These are phyloP conservation scores for Xerocomus potaroensis DNA, from an alignment of 768 basidiomycete species.

Conservation along the genomic window DNA sequence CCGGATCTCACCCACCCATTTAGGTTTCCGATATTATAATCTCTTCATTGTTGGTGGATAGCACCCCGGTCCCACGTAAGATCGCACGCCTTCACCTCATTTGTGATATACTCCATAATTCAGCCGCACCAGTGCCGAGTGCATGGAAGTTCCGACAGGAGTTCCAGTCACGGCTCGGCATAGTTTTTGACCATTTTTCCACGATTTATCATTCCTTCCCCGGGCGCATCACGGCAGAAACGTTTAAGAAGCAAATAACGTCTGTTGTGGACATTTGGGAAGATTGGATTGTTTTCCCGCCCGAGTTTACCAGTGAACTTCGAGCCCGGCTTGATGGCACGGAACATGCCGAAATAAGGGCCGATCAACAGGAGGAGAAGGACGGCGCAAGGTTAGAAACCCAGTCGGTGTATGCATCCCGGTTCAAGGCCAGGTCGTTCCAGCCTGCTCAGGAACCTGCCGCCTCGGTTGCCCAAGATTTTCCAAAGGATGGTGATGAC, in stretches of 20 bases:
- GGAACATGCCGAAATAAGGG: conserved; percentile 26
- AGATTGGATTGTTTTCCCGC: conserved; percentile 95
- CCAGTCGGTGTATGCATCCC: conserved; percentile 42
- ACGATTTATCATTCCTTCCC: conserved; percentile 95
- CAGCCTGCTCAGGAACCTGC: conserved; percentile 54
- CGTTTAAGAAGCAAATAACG: conserved; percentile 91
- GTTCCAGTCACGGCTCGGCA: conserved; percentile 86
- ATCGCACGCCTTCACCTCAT: conserved; percentile 92
- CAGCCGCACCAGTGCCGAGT: conserved; percentile 87
- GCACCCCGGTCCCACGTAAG: conserved; percentile 97
- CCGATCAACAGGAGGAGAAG: conserved; percentile 24
- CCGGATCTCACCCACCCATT: conserved; percentile 2
- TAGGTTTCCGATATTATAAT: conserved; percentile 91
- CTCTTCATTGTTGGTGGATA: conserved; percentile 79
- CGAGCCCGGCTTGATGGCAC: conserved; percentile 70
- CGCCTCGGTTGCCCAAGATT: conserved; percentile 20
- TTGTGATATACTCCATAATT: conserved; percentile 97
- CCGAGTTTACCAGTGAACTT: conserved; percentile 75
- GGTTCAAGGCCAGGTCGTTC: conserved; percentile 78
- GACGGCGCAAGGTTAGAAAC: conserved; percentile 17
- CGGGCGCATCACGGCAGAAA: conserved; percentile 92
- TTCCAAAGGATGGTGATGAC: conserved; percentile 42
- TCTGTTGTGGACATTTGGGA: conserved; percentile 95
- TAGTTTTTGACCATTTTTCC: conserved; percentile 93
- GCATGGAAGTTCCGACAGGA: conserved; percentile 98